Evolutionary conservation across 2,329 filamentous ascomycete species (phyloP).

Genomic region (Podosphaera leucotricha): DNA sequence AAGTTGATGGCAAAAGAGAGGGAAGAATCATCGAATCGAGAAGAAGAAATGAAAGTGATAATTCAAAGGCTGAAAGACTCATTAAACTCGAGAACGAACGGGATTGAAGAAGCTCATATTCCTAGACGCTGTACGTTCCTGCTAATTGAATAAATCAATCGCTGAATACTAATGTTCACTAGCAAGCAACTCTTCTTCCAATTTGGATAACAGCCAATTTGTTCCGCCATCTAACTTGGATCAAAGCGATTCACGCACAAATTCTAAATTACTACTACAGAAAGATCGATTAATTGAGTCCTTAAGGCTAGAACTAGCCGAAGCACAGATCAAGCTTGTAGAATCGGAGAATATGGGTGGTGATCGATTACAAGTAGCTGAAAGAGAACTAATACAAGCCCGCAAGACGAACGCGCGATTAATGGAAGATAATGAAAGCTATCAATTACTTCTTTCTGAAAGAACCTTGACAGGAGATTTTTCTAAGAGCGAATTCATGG

Average conservation of each 20-base stretch:
- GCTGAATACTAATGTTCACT: constrained; percentile 6
- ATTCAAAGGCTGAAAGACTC: constrained; percentile 85
- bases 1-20: constrained; percentile 76
- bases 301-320: constrained; percentile 72
- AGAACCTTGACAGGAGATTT: constrained; percentile 92
- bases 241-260: constrained; percentile 71
- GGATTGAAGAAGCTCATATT: constrained; percentile 28
- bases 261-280: constrained; percentile 72
- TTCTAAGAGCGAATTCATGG: constrained; percentile 53
- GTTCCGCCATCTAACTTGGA: constrained; percentile 66
- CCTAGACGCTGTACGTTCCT: constrained; percentile 30
- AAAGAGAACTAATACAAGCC: constrained; percentile 70
- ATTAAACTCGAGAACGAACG: constrained; percentile 48
- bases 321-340: constrained; percentile 84
- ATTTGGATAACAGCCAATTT: constrained; percentile 54
- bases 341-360: constrained; percentile 87
- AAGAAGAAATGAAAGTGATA: constrained; percentile 75
- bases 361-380: constrained; percentile 69
- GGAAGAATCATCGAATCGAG: constrained; percentile 59
- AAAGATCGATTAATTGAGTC: constrained; percentile 95
- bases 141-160: neutral
- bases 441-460: constrained; percentile 81
- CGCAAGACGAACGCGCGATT: constrained; percentile 88
- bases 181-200: constrained; percentile 34
- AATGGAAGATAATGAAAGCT: constrained; percentile 98